Percentiles rank a stretch among this genome's conserved stretches.
Conservation (phyloP, 305 asterid genomes). For the Withania somnifera region DNA sequence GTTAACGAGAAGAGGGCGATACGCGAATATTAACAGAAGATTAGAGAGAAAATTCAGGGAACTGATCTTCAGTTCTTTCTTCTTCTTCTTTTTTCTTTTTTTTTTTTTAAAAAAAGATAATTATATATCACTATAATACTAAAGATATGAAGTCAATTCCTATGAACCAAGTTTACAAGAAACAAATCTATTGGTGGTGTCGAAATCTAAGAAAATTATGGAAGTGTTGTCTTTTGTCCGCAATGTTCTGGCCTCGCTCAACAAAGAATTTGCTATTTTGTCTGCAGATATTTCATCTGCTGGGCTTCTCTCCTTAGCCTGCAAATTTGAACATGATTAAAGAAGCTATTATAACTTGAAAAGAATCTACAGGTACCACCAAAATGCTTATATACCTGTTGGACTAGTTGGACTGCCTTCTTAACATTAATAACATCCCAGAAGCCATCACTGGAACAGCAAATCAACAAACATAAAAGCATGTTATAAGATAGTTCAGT, state of each 20-base stretch:
- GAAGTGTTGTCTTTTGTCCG: conserved; percentile 94
- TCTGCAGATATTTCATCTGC: conserved; percentile 36
- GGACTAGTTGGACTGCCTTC: conserved; percentile 78
- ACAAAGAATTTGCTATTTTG: conserved; percentile 55
- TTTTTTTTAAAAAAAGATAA: not conserved
- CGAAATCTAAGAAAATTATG: conserved; percentile 72
- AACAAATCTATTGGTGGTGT: conserved; percentile 23
- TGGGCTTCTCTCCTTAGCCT: conserved; percentile 45
- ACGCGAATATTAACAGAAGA: not conserved
- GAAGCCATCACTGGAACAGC: conserved; percentile 71
- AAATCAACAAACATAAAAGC: conserved; percentile 8
- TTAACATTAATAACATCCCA: conserved; percentile 79
- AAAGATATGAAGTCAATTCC: not conserved
- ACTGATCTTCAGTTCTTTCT: not conserved
- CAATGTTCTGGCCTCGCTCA: conserved; percentile 67
- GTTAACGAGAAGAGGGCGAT: not conserved
- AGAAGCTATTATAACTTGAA: not conserved
- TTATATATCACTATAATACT: not conserved
- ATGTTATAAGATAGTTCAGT: not conserved
- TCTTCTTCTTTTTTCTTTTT: too few species aligned
- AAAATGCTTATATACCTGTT: conserved; percentile 38
- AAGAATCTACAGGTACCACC: not conserved
- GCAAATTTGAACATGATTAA: conserved; percentile 7
- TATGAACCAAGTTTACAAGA: conserved; percentile 38
- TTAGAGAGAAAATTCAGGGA: not conserved